Base-by-base conservation (phyloP, 495 filamentous ascomycete genomes). In the Talaromyces thailandensis region DNA sequence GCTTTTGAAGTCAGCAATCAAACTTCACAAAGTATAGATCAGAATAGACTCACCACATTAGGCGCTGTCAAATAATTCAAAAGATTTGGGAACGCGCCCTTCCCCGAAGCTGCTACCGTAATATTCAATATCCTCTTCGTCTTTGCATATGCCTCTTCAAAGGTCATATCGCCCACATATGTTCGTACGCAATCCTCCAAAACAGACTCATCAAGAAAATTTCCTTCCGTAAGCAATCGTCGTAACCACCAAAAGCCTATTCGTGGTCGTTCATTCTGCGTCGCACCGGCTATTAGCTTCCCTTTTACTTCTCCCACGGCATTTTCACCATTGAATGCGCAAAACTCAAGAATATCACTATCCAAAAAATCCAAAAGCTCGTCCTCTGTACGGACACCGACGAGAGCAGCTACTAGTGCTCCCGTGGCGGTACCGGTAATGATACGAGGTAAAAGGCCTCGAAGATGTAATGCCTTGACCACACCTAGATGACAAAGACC, bases 61-160 rank as follows among this genome's bases (percentile, higher is more conserved):
- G 93, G 93, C 12, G 93, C 90, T 14, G 93, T 98, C 57, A 98
- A 76, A 68, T 98, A 94, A 72, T 98, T 98, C 6, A 98, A 81
- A 23, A 96, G 73, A 62, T 88, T 92, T 8, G 93, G 93, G 2
- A 90, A 84, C 53, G 89, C 90, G n/a, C 85, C 85, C 48, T 86
- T 80, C 12, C 84, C 84, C 8, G 82, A 83, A 2, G 88, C 88
- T 2, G 88, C 88, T 45, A 98, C 87, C 1, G 92, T 96, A 69
- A 98, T 96, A 69, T 96, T 96, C 63, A 98, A 79, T 24, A 96
- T 87, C 31, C 91, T 80, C 68, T 93, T 94, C 11, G 92, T 96
- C 55, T 85, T 82, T 35, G 86, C 81, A 69, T 93, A 96, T 2
- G 93, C 93, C 72, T 97, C 93, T 75, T 96, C 91, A 66, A 98